phyloP scores from a whole-genome alignment of 306 rosid genomes.

The Pueraria montana region DNA sequence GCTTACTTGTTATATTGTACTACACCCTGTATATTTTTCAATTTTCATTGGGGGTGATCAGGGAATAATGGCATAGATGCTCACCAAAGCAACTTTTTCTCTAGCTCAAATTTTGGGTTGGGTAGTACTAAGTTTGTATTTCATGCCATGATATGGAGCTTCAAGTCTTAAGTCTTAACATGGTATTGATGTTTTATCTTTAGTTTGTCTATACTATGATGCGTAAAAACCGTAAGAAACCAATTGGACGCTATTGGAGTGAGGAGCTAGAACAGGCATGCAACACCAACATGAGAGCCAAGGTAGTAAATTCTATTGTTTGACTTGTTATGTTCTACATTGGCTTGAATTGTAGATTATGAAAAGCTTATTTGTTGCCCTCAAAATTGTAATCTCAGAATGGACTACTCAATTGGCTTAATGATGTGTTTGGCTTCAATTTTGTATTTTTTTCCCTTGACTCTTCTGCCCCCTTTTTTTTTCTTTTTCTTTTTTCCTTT shows the following conservation, averaged over 20 bases:
- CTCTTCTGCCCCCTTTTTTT: not conserved
- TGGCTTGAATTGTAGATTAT: constrained; percentile 20
- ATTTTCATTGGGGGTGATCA: constrained; percentile 31
- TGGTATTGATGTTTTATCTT: not conserved
- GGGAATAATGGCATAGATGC: constrained; percentile 51
- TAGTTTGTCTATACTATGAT: constrained; percentile 7
- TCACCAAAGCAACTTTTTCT: constrained; percentile 21
- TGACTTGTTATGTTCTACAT: not conserved
- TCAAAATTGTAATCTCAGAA: not conserved
- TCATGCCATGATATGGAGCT: constrained; percentile 15
- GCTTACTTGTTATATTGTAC: constrained; percentile 37
- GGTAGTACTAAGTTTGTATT: constrained; percentile 32
- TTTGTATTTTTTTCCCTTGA: not conserved
- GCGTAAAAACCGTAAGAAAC: not conserved
- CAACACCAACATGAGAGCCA: not conserved
- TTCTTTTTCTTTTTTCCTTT: not conserved
- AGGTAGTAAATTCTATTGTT: not conserved
- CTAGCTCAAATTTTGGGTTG: constrained; percentile 3
- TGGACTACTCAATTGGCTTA: not conserved
- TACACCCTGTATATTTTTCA: constrained; percentile 49
- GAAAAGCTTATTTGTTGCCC: not conserved
- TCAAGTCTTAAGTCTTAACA: constrained; percentile 6
- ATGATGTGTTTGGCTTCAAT: constrained; percentile 11
- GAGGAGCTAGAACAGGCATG: not conserved
- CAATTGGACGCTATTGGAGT: not conserved